Evolutionary conservation across 192 early-diverging fungal genomes (phyloP), one percentile per base, ranked within the genome.

Genomic region (Fimicolochytrium jonesii): DNA sequence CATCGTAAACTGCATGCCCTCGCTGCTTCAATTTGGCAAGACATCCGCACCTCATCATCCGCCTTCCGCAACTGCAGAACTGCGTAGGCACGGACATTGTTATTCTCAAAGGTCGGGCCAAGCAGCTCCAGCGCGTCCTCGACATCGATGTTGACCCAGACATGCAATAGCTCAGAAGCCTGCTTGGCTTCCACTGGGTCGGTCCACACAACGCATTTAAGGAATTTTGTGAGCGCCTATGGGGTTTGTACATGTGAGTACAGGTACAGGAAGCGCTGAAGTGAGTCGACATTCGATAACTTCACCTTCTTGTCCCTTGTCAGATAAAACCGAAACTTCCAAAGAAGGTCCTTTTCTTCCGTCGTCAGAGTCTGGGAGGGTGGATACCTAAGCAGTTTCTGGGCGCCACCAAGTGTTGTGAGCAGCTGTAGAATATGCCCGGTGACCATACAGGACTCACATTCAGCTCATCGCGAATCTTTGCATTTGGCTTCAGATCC

Each of bases 271-370:
- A n/a, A n/a, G n/a, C n/a, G n/a, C n/a, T n/a, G n/a, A n/a, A n/a
- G n/a, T n/a, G n/a, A n/a, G n/a, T n/a, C n/a, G n/a, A n/a, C n/a
- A n/a, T n/a, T n/a, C n/a, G n/a, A n/a, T n/a, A n/a, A n/a, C n/a
- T n/a, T 51, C 76, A 88, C 88, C 34, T 89, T 88, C 59, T 93
- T 95, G 76, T 99, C 94, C 22, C 89, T 72, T 22, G 93, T 91
- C 39, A 99, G 75, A 61, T 96, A 94, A 56, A 91, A 97, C 51
- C 97, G 80, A 70, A 94, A 99, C 65, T 96, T 97, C 97, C 97
- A 99, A 23, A 98, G 72, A n/a, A 94, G 61, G 60, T 99, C 92
- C 66, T 95, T 95, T 64, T 96, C 92, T 52, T 90, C 87, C 28
- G 83, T 82, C 0, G 86, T 87, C 13, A 99, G 74, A 28, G 72